A percentile compares a stretch with the other conserved stretches of the same genome.
Conservation (phyloP, 768 basidiomycete genomes). For the Naganishia antarctica region DNA sequence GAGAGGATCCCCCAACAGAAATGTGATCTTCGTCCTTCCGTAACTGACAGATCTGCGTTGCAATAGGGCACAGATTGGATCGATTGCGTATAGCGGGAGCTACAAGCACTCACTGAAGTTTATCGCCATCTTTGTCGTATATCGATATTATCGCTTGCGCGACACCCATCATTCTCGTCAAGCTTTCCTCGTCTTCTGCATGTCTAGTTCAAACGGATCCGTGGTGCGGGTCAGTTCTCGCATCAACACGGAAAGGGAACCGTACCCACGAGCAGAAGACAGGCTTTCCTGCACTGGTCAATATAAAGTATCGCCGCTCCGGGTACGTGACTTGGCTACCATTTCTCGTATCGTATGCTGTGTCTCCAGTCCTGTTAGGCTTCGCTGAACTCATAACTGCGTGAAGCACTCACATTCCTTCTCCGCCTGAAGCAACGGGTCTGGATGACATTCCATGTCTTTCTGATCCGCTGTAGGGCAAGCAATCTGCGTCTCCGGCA, state of each 20-base stretch:
- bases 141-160: conserved; percentile 95
- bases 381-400: not conserved
- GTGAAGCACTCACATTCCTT: not conserved
- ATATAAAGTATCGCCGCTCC: conserved; percentile 74
- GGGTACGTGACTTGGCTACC: not conserved
- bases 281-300: conserved; percentile 96
- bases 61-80: too few species aligned
- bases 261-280: conserved; percentile 73
- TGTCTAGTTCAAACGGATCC: not conserved
- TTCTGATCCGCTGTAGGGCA: too few species aligned
- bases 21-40: conserved; percentile 59
- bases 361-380: not conserved
- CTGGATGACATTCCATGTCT: too few species aligned
- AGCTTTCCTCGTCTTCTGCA: conserved; percentile 54
- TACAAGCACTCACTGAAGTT: conserved; percentile 46
- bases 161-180: conserved; percentile 77
- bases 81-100: too few species aligned
- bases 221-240: not conserved
- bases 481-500: too few species aligned
- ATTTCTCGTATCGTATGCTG: not conserved
- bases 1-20: conserved; percentile 76
- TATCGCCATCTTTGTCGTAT: conserved; percentile 81
- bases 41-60: conserved; percentile 63
- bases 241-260: conserved; percentile 32
- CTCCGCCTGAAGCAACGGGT: not conserved